Evolutionary conservation across 768 basidiomycete species (phyloP).

Genomic region (Suillus tomentosus): DNA sequence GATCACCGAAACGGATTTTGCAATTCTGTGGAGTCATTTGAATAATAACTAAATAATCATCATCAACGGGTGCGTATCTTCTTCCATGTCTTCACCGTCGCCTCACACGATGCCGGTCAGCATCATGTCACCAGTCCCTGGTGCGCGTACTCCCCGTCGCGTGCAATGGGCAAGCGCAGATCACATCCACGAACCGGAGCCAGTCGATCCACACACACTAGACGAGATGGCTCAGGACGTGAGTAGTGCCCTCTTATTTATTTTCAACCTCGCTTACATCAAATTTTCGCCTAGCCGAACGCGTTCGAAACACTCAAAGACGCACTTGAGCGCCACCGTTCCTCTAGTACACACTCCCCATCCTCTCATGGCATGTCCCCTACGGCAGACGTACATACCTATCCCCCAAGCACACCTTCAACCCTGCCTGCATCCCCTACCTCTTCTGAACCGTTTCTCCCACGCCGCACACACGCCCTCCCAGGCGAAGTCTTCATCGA

Average conservation of each 20-base stretch:
- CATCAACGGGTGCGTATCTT: neutral
- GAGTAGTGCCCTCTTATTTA: constrained; percentile 22
- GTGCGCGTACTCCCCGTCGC: constrained; percentile 49
- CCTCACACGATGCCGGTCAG: constrained; percentile 15
- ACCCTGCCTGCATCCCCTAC: constrained; percentile 17
- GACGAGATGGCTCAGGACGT: constrained; percentile 31
- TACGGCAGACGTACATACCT: constrained; percentile 10
- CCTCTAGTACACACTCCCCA: constrained; percentile 21
- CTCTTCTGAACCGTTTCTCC: constrained; percentile 22
- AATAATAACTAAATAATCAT: constrained; percentile 2
- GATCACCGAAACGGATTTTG: neutral
- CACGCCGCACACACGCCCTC: constrained; percentile 36
- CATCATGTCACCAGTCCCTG: constrained; percentile 26
- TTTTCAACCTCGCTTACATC: constrained; percentile 4
- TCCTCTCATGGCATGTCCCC: neutral
- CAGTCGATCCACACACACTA: constrained; percentile 24
- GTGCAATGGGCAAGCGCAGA: constrained; percentile 51
- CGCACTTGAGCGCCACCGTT: constrained; percentile 54
- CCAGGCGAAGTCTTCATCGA: constrained; percentile 62
- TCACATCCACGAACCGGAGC: constrained; percentile 17
- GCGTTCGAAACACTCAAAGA: constrained; percentile 39
- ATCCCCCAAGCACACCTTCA: constrained; percentile 13
- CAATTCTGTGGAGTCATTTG: constrained; percentile 3
- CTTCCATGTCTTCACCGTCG: neutral
- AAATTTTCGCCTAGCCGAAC: constrained; percentile 35